Evolutionary conservation across 148 eudicot species (phyloP).

Genomic region (Mesembryanthemum crystallinum): DNA sequence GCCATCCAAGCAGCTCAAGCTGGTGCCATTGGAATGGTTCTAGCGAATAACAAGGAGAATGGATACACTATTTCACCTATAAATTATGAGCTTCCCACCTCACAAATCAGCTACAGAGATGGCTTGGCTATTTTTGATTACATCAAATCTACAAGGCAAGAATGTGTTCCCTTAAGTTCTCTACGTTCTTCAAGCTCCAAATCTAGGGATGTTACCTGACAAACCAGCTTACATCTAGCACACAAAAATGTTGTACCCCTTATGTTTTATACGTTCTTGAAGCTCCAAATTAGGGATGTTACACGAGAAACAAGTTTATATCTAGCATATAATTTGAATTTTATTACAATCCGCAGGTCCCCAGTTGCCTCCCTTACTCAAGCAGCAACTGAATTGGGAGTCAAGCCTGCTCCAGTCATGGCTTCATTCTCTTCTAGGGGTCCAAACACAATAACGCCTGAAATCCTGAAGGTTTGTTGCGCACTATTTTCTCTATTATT

Average conservation of each 20-base stretch:
- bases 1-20: neutral
- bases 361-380: slow-evolving; percentile 7
- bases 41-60: neutral
- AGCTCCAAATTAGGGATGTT: no score
- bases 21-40: slow-evolving; percentile 9
- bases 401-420: slow-evolving; percentile 12
- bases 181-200: no score
- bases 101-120: slow-evolving; percentile 9
- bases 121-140: slow-evolving; percentile 12
- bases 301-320: no score
- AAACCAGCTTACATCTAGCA: no score
- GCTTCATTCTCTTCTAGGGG: slow-evolving; percentile 55
- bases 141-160: slow-evolving; percentile 6
- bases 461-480: slow-evolving; percentile 53
- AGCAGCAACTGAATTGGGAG: neutral
- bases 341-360: neutral
- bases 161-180: neutral
- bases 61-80: neutral
- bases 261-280: no score
- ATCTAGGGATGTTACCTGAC: no score
- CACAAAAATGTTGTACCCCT: no score
- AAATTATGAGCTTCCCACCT: neutral
- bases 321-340: no score
- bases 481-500: no score
- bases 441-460: slow-evolving; percentile 47